These are phyloP conservation scores for Ophiostoma novo-ulmi DNA, from an alignment of 2,329 filamentous ascomycete species.

Conservation along the genomic window DNA sequence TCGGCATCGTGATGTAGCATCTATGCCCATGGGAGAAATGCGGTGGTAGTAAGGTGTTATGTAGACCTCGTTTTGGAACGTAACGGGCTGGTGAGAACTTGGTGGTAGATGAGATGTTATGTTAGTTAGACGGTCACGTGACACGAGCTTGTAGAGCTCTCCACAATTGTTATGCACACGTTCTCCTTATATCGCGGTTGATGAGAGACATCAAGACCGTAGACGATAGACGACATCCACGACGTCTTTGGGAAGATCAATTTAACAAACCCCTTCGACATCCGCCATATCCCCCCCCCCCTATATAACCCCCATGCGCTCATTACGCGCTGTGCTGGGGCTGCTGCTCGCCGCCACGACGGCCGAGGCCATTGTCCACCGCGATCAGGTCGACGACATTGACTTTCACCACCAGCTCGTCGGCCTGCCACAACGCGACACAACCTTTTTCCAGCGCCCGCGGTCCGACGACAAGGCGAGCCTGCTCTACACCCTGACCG, in stretches of 20 bases:
- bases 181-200: not conserved
- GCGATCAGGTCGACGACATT: slow-evolving; percentile 83
- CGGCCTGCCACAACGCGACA: slow-evolving; percentile 72
- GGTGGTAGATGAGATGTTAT: no score
- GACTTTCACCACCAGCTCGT: slow-evolving; percentile 92
- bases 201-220: not conserved
- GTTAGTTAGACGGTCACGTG: not conserved
- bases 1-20: no score
- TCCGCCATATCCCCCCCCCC: not conserved
- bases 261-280: not conserved
- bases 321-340: slow-evolving; percentile 13
- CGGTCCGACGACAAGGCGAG: slow-evolving; percentile 76
- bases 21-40: no score
- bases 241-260: not conserved
- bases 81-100: no score
- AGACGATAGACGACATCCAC: not conserved
- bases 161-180: not conserved
- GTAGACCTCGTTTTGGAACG: no score
- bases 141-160: not conserved
- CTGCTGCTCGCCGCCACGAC: slow-evolving; percentile 25
- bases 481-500: slow-evolving; percentile 84
- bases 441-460: slow-evolving; percentile 93
- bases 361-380: slow-evolving; percentile 63
- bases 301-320: slow-evolving; percentile 17
- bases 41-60: no score